phyloP scores from a whole-genome alignment of 192 early-diverging fungal genomes.

The Endogone sp. region DNA sequence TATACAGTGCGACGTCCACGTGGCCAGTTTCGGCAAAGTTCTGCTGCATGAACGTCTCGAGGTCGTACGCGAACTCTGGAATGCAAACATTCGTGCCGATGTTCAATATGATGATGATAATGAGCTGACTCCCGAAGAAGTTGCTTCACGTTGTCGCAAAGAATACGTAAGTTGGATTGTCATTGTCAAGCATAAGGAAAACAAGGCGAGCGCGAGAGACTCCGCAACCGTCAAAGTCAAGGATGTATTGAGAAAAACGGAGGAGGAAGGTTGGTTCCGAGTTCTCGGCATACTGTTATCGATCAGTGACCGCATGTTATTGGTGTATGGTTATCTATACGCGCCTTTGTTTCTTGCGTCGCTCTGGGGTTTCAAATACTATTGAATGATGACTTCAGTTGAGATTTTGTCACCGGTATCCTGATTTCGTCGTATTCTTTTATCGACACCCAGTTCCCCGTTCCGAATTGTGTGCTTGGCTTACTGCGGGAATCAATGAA shows the following conservation, averaged over 20 bases:
- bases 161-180: slow-evolving; percentile 80
- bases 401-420: neutral
- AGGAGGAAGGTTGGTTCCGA: slow-evolving; percentile 52
- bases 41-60: slow-evolving; percentile 72
- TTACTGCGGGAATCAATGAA: slow-evolving; percentile 64
- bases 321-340: no score
- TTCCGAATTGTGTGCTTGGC: slow-evolving; percentile 48
- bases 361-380: no score
- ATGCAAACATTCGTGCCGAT: slow-evolving; percentile 72
- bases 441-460: slow-evolving; percentile 47
- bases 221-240: slow-evolving; percentile 62
- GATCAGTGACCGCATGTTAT: no score
- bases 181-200: slow-evolving; percentile 56
- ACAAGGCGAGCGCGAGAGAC: slow-evolving; percentile 24
- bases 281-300: neutral
- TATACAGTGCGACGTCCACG: slow-evolving; percentile 64
- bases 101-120: slow-evolving; percentile 73
- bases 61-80: slow-evolving; percentile 77
- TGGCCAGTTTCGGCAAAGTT: slow-evolving; percentile 78
- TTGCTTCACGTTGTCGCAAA: slow-evolving; percentile 56
- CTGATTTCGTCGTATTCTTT: neutral
- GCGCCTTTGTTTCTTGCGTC: no score
- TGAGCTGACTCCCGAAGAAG: slow-evolving; percentile 61
- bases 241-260: slow-evolving; percentile 66
- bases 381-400: neutral